phyloP scores from a whole-genome alignment of 768 basidiomycete genomes.

The Gyrodon lividus region DNA sequence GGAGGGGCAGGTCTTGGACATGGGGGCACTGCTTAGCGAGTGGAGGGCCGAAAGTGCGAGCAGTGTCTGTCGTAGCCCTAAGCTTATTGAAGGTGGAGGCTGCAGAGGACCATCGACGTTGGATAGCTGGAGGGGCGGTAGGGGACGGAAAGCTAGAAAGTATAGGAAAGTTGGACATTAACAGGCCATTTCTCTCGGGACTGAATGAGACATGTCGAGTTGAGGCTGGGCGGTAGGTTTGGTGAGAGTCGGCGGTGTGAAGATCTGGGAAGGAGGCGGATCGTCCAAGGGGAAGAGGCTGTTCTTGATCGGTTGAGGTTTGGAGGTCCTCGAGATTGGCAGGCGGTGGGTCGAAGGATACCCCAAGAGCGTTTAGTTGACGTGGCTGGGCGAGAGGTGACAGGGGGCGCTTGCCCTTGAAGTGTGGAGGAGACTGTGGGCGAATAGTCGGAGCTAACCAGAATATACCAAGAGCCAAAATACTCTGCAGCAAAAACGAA shows the following conservation, averaged over 20 bases:
- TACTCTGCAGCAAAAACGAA: conserved; percentile 16
- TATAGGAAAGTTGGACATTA: neutral
- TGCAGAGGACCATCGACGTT: conserved; percentile 9
- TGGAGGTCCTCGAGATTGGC: neutral
- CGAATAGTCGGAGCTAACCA: conserved; percentile 22
- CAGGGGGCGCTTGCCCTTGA: neutral
- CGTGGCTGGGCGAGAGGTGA: neutral
- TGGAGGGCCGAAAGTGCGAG: neutral
- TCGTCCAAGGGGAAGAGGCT: conserved; percentile 4
- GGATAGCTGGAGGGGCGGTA: neutral
- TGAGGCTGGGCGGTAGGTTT: conserved; percentile 3
- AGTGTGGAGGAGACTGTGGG: conserved; percentile 10
- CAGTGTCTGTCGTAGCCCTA: neutral
- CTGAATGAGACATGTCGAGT: conserved; percentile 20
- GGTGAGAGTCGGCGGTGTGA: neutral
- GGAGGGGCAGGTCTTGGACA: conserved; percentile 3
- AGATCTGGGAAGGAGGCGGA: conserved; percentile 6
- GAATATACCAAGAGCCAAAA: conserved; percentile 22
- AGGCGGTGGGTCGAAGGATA: conserved; percentile 1
- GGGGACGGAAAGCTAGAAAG: neutral
- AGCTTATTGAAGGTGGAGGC: conserved; percentile 1
- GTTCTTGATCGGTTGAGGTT: neutral
- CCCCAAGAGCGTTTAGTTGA: neutral
- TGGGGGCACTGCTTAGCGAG: neutral
- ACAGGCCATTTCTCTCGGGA: conserved; percentile 4